Evolutionary conservation across 495 filamentous ascomycete species (phyloP).

Genomic region (Astrocystis sublimbata): DNA sequence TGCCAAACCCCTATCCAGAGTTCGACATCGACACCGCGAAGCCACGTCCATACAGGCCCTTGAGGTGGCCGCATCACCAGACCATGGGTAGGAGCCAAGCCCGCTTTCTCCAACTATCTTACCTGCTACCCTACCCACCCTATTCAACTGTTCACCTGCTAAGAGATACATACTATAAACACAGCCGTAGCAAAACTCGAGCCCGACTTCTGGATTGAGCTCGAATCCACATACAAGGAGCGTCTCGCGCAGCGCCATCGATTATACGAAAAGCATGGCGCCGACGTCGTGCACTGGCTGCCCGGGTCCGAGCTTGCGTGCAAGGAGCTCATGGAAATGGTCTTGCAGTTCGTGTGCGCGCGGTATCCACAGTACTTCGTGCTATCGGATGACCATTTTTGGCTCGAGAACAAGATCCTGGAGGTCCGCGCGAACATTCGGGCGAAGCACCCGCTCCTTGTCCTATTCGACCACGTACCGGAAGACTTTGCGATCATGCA

Average conservation of each 20-base stretch:
- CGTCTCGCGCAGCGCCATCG: slow-evolving; percentile 72
- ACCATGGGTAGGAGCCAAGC: slow-evolving; percentile 72
- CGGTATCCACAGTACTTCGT: slow-evolving; percentile 82
- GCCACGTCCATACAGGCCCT: slow-evolving; percentile 75
- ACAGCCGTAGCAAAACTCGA: slow-evolving; percentile 79
- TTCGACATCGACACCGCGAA: slow-evolving; percentile 66
- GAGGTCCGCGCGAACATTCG: slow-evolving; percentile 62
- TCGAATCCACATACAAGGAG: slow-evolving; percentile 72
- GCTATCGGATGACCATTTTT: slow-evolving; percentile 56
- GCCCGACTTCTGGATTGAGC: slow-evolving; percentile 87
- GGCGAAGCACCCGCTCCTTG: slow-evolving; percentile 64
- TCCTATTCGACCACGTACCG: slow-evolving; percentile 79
- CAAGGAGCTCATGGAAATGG: slow-evolving; percentile 92
- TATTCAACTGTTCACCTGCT: neutral
- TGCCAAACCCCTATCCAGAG: slow-evolving; percentile 61
- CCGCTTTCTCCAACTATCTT: neutral
- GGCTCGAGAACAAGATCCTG: slow-evolving; percentile 74
- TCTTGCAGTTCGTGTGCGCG: slow-evolving; percentile 72
- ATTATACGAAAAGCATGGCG: slow-evolving; percentile 65
- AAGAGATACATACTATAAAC: slow-evolving; percentile 1
- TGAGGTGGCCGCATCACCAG: slow-evolving; percentile 88
- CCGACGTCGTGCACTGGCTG: slow-evolving; percentile 63
- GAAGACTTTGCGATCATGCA: slow-evolving; percentile 87
- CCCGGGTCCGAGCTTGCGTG: slow-evolving; percentile 80
- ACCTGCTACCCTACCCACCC: too few species aligned